These are phyloP conservation scores for Phlegmacium glaucopus DNA, from an alignment of 768 basidiomycete genomes.

Conservation along the genomic window DNA sequence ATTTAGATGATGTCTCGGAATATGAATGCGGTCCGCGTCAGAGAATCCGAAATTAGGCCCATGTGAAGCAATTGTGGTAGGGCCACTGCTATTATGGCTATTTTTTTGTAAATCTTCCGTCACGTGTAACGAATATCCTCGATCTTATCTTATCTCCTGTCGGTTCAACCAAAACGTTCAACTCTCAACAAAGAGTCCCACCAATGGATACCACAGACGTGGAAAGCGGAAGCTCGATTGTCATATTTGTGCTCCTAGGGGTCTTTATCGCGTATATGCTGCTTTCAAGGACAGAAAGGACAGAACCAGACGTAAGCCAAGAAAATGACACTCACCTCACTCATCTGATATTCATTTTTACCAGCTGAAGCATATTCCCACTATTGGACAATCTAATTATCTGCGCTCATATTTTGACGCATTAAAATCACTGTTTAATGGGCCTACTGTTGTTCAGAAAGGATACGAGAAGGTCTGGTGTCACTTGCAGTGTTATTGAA, in stretches of 20 bases:
- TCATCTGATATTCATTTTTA: background rate
- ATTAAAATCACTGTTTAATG: constrained; percentile 13
- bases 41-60: too few relatives aligned
- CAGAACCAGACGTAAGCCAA: constrained; percentile 9
- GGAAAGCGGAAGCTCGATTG: constrained; percentile 1
- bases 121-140: background rate
- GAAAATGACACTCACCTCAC: background rate
- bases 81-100: too few relatives aligned
- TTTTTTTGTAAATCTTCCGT: background rate
- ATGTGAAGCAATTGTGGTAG: too few relatives aligned
- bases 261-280: background rate
- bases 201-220: constrained; percentile 2
- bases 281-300: constrained; percentile 2
- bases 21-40: too few relatives aligned
- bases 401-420: constrained; percentile 21
- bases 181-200: too few relatives aligned
- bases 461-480: constrained; percentile 18
- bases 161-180: background rate
- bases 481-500: too few relatives aligned
- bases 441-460: constrained; percentile 7
- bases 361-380: constrained; percentile 25
- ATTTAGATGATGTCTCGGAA: background rate
- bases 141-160: constrained; percentile 13
- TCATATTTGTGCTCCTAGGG: constrained; percentile 6
- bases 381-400: constrained; percentile 15